phyloP scores from a whole-genome alignment of 2,329 filamentous ascomycete genomes.

The Lachnellula suecica region DNA sequence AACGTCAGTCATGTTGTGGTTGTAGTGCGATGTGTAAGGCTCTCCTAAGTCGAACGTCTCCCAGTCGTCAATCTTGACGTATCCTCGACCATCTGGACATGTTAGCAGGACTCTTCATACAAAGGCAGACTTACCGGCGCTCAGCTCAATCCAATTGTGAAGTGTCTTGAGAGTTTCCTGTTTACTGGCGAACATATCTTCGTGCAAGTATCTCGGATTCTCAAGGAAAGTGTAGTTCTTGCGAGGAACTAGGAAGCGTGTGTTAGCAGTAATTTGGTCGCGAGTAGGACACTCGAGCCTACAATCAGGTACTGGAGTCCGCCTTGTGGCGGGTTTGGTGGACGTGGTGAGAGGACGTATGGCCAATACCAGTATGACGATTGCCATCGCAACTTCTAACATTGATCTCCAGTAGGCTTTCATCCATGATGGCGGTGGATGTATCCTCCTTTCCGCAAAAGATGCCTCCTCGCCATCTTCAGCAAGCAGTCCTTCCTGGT shows the following conservation, averaged over 20 bases:
- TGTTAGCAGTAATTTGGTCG: not conserved
- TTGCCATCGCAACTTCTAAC: conserved; percentile 7
- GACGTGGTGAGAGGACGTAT: not conserved
- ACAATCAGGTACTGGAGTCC: conserved; percentile 7
- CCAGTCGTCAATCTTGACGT: conserved; percentile 8
- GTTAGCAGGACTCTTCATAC: not conserved
- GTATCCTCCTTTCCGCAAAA: not conserved
- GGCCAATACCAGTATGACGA: conserved; percentile 2
- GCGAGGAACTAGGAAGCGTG: not conserved
- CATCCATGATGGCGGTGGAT: not conserved
- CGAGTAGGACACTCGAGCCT: not conserved
- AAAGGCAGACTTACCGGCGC: conserved; percentile 4
- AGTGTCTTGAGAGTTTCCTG: conserved; percentile 8
- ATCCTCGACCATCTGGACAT: conserved; percentile 12
- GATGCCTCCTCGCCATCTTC: not conserved
- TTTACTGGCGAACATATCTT: conserved; percentile 11
- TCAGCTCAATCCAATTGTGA: conserved; percentile 17
- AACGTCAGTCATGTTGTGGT: conserved; percentile 1
- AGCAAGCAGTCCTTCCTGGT: not conserved
- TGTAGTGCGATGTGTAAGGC: conserved; percentile 4
- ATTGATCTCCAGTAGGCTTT: not conserved
- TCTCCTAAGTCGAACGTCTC: conserved; percentile 5
- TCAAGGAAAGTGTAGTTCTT: conserved; percentile 8
- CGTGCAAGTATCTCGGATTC: conserved; percentile 11
- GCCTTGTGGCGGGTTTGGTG: not conserved